A percentile compares a stretch with the other conserved stretches of the same genome.
phyloP scores from a whole-genome alignment of 2,329 filamentous ascomycete species.

The Aspergillus ibericus region DNA sequence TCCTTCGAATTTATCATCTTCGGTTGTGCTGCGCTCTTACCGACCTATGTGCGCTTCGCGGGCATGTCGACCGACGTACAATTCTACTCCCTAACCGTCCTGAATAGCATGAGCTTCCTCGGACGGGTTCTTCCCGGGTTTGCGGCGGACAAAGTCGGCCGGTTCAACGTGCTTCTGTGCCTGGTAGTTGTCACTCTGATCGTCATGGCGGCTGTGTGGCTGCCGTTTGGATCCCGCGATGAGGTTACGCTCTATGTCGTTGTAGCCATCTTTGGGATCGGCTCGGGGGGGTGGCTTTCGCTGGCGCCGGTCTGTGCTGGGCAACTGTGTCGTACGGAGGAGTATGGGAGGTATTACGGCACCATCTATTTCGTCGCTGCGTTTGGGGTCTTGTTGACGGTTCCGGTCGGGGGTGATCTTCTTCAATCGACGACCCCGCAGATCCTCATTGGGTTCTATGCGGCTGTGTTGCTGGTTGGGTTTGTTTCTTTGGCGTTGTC shows the following conservation, averaged over 20 bases:
- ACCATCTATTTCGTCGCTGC: conserved; percentile 50
- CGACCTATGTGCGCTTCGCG: conserved; percentile 45
- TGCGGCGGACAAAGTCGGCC: conserved; percentile 45
- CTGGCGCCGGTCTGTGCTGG: conserved; percentile 49
- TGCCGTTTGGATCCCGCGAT: conserved; percentile 47
- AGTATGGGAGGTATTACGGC: conserved; percentile 51
- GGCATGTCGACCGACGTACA: conserved; percentile 42
- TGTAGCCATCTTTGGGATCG: conserved; percentile 51
- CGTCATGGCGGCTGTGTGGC: conserved; percentile 45
- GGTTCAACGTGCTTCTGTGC: conserved; percentile 48
- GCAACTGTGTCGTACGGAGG: conserved; percentile 48
- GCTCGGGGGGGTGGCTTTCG: conserved; percentile 50
- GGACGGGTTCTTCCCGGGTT: conserved; percentile 49
- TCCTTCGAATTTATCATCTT: conserved; percentile 53
- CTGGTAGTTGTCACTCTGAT: conserved; percentile 40
- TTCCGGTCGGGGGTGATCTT: conserved; percentile 49
- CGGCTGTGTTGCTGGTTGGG: conserved; percentile 43
- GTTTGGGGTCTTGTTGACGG: conserved; percentile 48
- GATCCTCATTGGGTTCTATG: conserved; percentile 49
- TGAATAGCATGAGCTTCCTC: conserved; percentile 46
- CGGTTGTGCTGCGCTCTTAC: conserved; percentile 49
- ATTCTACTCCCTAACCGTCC: conserved; percentile 47
- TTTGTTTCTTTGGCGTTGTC: conserved; percentile 29
- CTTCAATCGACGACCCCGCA: conserved; percentile 48
- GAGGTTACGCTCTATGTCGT: conserved; percentile 47